These are phyloP conservation scores for Botryotinia globosa DNA, from an alignment of 2,329 filamentous ascomycete species.

Conservation along the genomic window DNA sequence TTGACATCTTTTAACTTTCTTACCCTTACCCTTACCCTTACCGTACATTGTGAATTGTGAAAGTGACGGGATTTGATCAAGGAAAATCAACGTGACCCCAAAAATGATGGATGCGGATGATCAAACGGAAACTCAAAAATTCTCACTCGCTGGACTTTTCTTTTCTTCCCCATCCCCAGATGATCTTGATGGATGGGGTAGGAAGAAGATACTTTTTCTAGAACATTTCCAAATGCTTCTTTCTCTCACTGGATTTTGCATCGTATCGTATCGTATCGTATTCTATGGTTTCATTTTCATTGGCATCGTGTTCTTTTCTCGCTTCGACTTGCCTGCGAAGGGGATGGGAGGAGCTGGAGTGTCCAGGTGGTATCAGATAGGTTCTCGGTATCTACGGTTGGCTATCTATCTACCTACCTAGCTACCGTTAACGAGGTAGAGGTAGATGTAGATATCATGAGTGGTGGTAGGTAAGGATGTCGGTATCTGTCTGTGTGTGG, in stretches of 20 bases:
- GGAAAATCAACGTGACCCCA: neutral
- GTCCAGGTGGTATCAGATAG: too few species aligned
- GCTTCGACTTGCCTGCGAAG: neutral
- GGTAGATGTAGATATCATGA: neutral
- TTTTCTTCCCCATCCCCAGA: too few species aligned
- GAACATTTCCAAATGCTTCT: neutral
- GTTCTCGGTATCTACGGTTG: neutral
- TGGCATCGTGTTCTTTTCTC: neutral
- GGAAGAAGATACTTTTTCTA: neutral
- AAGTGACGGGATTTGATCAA: neutral
- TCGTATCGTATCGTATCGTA: too few species aligned
- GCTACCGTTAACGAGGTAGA: neutral
- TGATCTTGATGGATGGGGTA: too few species aligned
- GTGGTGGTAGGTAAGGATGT: neutral
- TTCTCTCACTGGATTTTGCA: too few species aligned
- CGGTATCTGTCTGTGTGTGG: neutral
- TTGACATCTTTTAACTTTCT: neutral
- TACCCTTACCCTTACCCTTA: too few species aligned
- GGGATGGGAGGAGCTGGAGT: neutral
- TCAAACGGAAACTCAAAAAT: neutral
- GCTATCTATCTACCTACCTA: neutral
- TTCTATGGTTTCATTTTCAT: too few species aligned
- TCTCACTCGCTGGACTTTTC: too few species aligned
- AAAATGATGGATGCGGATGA: neutral
- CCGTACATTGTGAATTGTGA: too few species aligned